A percentile compares a stretch with the other conserved stretches of the same genome.
Conservation (phyloP, 2,329 filamentous ascomycete species). For the Phialophora expanda region DNA sequence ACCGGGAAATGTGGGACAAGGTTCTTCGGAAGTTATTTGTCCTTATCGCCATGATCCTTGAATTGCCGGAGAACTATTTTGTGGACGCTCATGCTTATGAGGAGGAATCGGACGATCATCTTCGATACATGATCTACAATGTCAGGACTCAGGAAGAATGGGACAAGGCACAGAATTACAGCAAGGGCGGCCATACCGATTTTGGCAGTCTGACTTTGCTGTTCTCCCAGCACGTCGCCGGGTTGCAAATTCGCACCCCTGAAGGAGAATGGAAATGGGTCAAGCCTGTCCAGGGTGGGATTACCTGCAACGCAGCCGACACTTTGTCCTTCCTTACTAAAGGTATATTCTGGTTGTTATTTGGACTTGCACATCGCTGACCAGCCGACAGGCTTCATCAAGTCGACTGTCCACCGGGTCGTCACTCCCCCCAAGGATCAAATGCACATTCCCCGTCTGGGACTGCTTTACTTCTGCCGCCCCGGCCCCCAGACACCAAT, state of each 20-base stretch:
- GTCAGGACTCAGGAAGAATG: conserved; percentile 56
- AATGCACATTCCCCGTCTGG: conserved; percentile 52
- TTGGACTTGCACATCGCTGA: background rate
- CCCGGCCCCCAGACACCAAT: conserved; percentile 56
- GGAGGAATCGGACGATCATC: conserved; percentile 61
- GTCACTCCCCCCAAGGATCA: conserved; percentile 57
- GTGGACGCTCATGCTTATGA: conserved; percentile 63
- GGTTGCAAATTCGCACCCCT: conserved; percentile 59
- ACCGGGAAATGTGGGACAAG: conserved; percentile 42
- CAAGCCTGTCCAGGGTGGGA: conserved; percentile 56
- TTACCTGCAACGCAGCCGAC: conserved; percentile 59
- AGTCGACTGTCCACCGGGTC: conserved; percentile 56
- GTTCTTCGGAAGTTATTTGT: conserved; percentile 38
- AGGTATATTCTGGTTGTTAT: conserved; percentile 28
- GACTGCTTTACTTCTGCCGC: conserved; percentile 61
- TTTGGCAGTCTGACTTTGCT: conserved; percentile 63
- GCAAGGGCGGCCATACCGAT: conserved; percentile 61
- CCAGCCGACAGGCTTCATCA: conserved; percentile 38
- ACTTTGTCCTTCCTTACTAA: conserved; percentile 53
- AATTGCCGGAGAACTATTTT: conserved; percentile 63
- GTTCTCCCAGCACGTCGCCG: conserved; percentile 60
- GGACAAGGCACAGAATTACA: conserved; percentile 51
- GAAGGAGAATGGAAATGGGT: conserved; percentile 59
- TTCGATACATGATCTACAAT: conserved; percentile 65
- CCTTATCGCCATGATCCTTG: conserved; percentile 45